Percentiles rank a stretch among this genome's conserved stretches.
phyloP scores from a whole-genome alignment of 225 moss, liverwort and hornwort genomes.

The Sphagnum contortum region DNA sequence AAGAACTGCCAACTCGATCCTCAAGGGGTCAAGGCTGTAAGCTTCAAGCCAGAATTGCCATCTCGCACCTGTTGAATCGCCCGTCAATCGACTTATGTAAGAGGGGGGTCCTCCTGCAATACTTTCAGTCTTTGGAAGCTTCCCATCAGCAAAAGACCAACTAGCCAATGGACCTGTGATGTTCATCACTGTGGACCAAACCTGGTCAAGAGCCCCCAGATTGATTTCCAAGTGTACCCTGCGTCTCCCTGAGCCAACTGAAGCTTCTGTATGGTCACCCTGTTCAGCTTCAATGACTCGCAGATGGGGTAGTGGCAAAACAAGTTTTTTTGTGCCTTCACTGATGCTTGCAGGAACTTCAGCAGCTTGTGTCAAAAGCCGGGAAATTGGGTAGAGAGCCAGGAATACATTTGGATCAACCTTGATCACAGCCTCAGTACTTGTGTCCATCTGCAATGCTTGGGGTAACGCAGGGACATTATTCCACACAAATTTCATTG shows the following conservation, averaged over 20 bases:
- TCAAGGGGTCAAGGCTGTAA: constrained; percentile 42
- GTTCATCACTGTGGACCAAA: constrained; percentile 91
- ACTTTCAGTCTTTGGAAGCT: constrained; percentile 54
- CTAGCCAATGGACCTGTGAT: constrained; percentile 65
- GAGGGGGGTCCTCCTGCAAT: constrained; percentile 51
- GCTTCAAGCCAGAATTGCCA: constrained; percentile 93
- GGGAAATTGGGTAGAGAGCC: constrained; percentile 77
- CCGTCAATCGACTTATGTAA: constrained; percentile 78
- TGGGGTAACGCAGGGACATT: constrained; percentile 50
- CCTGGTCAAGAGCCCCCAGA: constrained; percentile 64
- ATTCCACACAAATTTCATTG: constrained; percentile 84
- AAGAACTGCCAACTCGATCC: constrained; percentile 71
- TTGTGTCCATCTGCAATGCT: constrained; percentile 44
- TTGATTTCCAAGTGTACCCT: constrained; percentile 72
- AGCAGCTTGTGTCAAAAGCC: constrained; percentile 57
- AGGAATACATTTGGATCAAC: constrained; percentile 56
- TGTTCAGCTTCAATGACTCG: constrained; percentile 27
- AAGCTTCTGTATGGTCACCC: constrained; percentile 2
- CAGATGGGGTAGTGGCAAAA: constrained; percentile 41
- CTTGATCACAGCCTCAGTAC: constrained; percentile 32
- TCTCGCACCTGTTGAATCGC: constrained; percentile 36
- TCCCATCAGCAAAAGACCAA: constrained; percentile 85
- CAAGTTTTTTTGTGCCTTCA: constrained; percentile 6
- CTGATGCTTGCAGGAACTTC: constrained; percentile 41
- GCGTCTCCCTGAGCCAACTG: constrained; percentile 13